These are phyloP conservation scores for Prinsepia uniflora DNA, from an alignment of 306 rosid genomes.

Conservation along the genomic window DNA sequence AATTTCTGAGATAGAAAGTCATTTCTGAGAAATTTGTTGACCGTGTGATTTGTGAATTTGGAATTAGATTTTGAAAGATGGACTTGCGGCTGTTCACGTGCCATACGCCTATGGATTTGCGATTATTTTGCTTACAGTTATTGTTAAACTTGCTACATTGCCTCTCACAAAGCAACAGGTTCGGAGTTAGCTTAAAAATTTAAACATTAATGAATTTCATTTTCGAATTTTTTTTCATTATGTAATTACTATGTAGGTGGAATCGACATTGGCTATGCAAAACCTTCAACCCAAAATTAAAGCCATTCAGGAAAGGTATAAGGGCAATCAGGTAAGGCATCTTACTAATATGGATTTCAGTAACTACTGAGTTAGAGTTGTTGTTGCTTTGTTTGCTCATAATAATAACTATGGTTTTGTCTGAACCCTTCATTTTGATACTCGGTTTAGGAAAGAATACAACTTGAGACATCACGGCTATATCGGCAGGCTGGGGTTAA, in stretches of 20 bases:
- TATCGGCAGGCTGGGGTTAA: conserved; percentile 95
- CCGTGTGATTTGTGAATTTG: background rate
- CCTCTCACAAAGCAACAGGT: conserved; percentile 99
- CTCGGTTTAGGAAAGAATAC: conserved; percentile 90
- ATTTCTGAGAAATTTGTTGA: background rate
- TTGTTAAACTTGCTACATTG: conserved; percentile 72
- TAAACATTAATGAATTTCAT: background rate
- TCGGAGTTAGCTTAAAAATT: conserved; percentile 14
- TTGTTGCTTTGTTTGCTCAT: conserved; percentile 1
- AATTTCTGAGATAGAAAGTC: background rate
- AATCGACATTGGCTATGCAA: conserved; percentile 96
- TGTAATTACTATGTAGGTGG: conserved; percentile 54
- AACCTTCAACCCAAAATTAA: conserved; percentile 95
- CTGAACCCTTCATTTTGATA: conserved; percentile 32
- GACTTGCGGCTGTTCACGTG: conserved; percentile 72
- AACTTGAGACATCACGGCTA: conserved; percentile 95
- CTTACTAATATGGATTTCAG: conserved; percentile 9
- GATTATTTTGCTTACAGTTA: conserved; percentile 78
- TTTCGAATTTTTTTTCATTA: conserved; percentile 9
- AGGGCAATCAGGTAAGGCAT: conserved; percentile 85
- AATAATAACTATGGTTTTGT: conserved; percentile 19
- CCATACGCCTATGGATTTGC: conserved; percentile 96
- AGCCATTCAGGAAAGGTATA: conserved; percentile 96
- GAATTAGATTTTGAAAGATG: conserved; percentile 76
- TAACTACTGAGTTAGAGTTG: conserved; percentile 25